Evolutionary conservation across 345 rosid genomes (phyloP), one percentile per base, ranked within the genome.

Genomic region (Crucihimalaya himalaica): DNA sequence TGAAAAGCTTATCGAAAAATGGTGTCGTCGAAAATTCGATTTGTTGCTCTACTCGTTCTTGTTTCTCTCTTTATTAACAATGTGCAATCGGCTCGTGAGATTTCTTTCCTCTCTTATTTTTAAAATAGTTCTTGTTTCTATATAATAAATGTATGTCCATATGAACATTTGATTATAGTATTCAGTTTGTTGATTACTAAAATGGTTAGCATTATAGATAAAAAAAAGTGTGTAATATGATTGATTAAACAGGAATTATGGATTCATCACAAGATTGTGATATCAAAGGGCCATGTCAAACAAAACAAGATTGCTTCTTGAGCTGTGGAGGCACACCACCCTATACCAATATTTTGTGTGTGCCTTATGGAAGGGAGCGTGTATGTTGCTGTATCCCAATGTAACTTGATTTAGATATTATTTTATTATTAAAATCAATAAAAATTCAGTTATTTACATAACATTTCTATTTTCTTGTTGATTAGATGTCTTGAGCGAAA

Each of bases 11-110:
- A 31, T 43, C 0, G 0, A 4, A 70, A 27, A 37, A 50, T 71
- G 75, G 39, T 6, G 11, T 31, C 57, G 8, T 34, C 68, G 15
- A 37, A 50, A 2, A 50, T 37, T 48, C 40, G 39, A 1, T 8
- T 50, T 16, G 8, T 27, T 50, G 21, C 60, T 27, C 51, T 71
- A 37, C 59, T 60, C 14, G 27, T 71, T n/a, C 16, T 50, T 27
- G 50, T 19, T 47, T 48, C 42, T 71, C 61, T 71, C 29, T 6
- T 69, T 45, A 10, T 37, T 61, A 60, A n/a, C 58, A 48, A 35
- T 47, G 66, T 58, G 48, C 59, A 60, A 25, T 71, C 51, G 1
- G 20, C 28, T 59, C 57, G 25, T 46, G 43, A 28, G 43, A 43
- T 10, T 28, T 42, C 63, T 18, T 13, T 40, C 12, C 8, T 64